These are phyloP conservation scores for Tricholoma furcatifolium DNA, from an alignment of 768 basidiomycete genomes.

Conservation along the genomic window DNA sequence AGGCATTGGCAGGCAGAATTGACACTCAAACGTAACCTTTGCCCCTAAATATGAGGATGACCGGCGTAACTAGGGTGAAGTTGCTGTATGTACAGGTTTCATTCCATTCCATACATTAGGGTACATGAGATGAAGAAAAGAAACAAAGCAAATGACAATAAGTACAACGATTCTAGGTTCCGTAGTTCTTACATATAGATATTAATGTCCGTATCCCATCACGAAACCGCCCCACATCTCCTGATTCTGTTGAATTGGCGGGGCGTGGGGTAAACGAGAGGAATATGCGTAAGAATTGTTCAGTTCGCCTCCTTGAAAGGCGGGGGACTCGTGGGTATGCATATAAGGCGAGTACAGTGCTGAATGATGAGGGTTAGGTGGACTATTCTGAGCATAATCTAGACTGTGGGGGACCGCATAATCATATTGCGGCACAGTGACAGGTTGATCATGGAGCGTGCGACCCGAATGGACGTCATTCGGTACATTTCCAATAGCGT, in stretches of 20 bases:
- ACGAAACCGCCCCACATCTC: constrained; percentile 40
- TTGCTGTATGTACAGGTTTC: no score
- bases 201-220: constrained; percentile 23
- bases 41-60: no score
- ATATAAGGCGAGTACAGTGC: constrained; percentile 7
- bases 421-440: not conserved
- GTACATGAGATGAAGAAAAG: not conserved
- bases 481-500: not conserved
- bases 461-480: constrained; percentile 2
- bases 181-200: not conserved
- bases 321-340: not conserved
- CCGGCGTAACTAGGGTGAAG: no score
- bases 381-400: constrained; percentile 3
- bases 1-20: no score
- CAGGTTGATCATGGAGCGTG: not conserved
- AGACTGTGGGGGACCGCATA: not conserved
- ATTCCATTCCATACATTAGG: no score
- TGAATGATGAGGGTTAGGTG: constrained; percentile 1
- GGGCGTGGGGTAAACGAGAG: constrained; percentile 13
- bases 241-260: constrained; percentile 21
- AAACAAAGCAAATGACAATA: not conserved
- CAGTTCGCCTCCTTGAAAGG: not conserved
- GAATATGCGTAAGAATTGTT: constrained; percentile 1
- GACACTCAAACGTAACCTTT: no score
- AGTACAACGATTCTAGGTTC: not conserved